Evolutionary conservation across 1,284 basidiomycete species (phyloP).

Genomic region (Caloboletus firmus): DNA sequence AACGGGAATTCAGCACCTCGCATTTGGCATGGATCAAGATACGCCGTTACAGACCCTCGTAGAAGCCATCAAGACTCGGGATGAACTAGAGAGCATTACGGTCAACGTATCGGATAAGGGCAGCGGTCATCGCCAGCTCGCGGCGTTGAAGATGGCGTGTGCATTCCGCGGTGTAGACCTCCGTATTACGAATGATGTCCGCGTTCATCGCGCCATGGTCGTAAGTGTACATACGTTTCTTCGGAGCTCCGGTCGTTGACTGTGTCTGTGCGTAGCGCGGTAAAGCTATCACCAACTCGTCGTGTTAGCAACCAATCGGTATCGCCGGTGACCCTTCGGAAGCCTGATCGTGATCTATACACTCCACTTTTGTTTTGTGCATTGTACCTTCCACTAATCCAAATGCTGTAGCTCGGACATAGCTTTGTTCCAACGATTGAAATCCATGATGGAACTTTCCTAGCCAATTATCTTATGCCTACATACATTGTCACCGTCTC

Average conservation of each 20-base stretch:
- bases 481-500: conserved; percentile 3
- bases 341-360: background rate
- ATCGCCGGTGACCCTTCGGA: background rate
- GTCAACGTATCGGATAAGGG: conserved; percentile 51
- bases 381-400: conserved; percentile 9
- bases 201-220: conserved; percentile 45
- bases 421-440: background rate
- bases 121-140: conserved; percentile 45
- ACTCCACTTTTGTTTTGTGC: conserved; percentile 7
- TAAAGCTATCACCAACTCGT: conserved; percentile 10
- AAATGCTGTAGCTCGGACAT: conserved; percentile 20
- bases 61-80: conserved; percentile 45
- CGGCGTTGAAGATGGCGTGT: conserved; percentile 55
- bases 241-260: conserved; percentile 15
- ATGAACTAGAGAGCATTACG: conserved; percentile 44
- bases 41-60: conserved; percentile 53
- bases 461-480: conserved; percentile 5
- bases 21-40: conserved; percentile 56
- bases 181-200: conserved; percentile 45
- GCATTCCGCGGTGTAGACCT: conserved; percentile 53
- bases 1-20: conserved; percentile 49
- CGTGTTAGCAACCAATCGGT: conserved; percentile 19
- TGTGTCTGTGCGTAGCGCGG: conserved; percentile 16
- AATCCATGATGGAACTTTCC: background rate
- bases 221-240: conserved; percentile 41